Evolutionary conservation across 2,329 filamentous ascomycete genomes (phyloP).

Genomic region (Orbilia oligospora): DNA sequence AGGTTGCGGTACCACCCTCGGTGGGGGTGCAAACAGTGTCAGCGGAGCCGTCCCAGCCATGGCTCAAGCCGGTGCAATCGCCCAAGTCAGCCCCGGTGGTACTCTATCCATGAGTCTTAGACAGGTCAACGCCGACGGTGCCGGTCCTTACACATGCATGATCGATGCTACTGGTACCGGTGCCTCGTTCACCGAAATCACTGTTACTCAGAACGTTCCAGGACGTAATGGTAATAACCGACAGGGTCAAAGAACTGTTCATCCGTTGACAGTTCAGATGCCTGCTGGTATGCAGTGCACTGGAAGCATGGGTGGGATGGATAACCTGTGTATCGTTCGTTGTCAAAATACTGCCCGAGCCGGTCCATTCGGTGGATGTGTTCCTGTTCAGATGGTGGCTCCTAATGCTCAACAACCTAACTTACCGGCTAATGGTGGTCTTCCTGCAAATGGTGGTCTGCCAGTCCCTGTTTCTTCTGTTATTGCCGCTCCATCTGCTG

Average conservation of each 20-base stretch:
- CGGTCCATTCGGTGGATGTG: slow-evolving; percentile 76
- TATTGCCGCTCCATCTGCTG: background rate
- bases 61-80: slow-evolving; percentile 15
- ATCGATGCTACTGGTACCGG: slow-evolving; percentile 75
- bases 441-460: background rate
- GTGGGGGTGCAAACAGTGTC: slow-evolving; percentile 72
- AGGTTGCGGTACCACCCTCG: slow-evolving; percentile 74
- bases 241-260: slow-evolving; percentile 26
- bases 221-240: slow-evolving; percentile 31
- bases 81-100: slow-evolving; percentile 74
- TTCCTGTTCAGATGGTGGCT: slow-evolving; percentile 71
- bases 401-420: too few species aligned
- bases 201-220: slow-evolving; percentile 45
- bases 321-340: slow-evolving; percentile 75
- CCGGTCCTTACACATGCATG: slow-evolving; percentile 74
- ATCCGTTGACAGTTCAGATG: slow-evolving; percentile 25
- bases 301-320: slow-evolving; percentile 74
- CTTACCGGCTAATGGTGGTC: background rate
- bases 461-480: too few species aligned
- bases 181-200: slow-evolving; percentile 63
- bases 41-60: slow-evolving; percentile 26
- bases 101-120: slow-evolving; percentile 75
- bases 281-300: slow-evolving; percentile 68
- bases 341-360: slow-evolving; percentile 75
- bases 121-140: slow-evolving; percentile 57